Evolutionary conservation across 73 alveolate species (phyloP), one percentile per base, ranked within the genome.

Genomic region (Paramecium pentaurelia): DNA sequence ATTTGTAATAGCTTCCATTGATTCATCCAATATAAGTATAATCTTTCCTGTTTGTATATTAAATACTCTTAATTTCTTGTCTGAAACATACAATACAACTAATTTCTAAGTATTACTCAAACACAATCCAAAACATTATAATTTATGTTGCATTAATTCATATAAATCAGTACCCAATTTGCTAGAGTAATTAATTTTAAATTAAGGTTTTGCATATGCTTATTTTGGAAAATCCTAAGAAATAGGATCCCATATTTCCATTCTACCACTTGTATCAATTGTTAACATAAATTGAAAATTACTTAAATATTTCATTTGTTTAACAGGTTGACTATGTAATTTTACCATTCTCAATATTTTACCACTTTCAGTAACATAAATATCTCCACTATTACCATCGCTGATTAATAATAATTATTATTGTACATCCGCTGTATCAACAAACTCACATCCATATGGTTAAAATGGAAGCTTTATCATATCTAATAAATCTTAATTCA

Each of bases 161-260:
- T 91, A 94, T 54, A 96, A 93, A 95, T 97, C 99, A 5, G 99
- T 97, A 10, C 60, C 47, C 8, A 89, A 16, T 73, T 97, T 95
- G 3, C 97, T 68, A 45, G 93, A 89, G 59, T 95, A 93, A 22
- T 94, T 91, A 96, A 96, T 86, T 38, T 73, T 37, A 92, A 88
- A 37, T 94, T 71, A 60, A 93, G 92, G 47, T 64, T 64, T 64
- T 3, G 84, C 42, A 64, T 64, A 64, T 11, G 27, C 28, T 27
- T 64, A 28, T 84, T 89, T 96, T 40, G 97, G 98, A 51, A 70
- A 64, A 38, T 95, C 96, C 32, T 92, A 77, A 85, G 97, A 95
- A 34, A 92, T 92, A 7, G 95, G 93, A 71, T 95, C 95, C 98
- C 99, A 97, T 70, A 92, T 83, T 92, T 97, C 99, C 32, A 96